Conservation (phyloP, 495 filamentous ascomycete species). For the Penicillium subrubescens region DNA sequence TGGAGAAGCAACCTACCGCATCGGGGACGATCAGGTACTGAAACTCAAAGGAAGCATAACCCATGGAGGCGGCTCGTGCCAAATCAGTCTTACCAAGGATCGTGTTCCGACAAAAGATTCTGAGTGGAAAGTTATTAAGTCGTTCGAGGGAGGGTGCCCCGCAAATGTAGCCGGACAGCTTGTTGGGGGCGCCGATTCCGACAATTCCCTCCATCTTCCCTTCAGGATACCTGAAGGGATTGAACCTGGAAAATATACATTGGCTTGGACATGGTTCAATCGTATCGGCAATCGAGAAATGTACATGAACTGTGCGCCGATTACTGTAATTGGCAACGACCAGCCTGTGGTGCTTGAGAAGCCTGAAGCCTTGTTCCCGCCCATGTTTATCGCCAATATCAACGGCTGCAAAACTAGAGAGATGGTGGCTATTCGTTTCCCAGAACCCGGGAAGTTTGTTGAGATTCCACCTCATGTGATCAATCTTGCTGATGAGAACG, state of each 20-base stretch:
- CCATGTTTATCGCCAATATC: constrained; percentile 79
- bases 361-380: constrained; percentile 56
- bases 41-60: constrained; percentile 51
- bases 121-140: constrained; percentile 75
- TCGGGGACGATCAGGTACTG: constrained; percentile 28
- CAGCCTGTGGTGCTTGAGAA: constrained; percentile 27
- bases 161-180: constrained; percentile 43
- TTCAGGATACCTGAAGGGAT: constrained; percentile 47
- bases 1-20: constrained; percentile 24
- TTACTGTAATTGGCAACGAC: constrained; percentile 52
- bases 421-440: constrained; percentile 59
- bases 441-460: constrained; percentile 68
- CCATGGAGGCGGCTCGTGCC: too few species aligned
- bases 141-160: constrained; percentile 73
- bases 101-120: constrained; percentile 50
- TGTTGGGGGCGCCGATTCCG: constrained; percentile 11
- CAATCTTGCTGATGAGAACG: constrained; percentile 22
- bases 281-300: constrained; percentile 79
- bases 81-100: constrained; percentile 77
- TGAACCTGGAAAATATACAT: constrained; percentile 53
- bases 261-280: constrained; percentile 92
- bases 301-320: too few species aligned
- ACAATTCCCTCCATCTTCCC: constrained; percentile 29
- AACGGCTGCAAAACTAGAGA: constrained; percentile 58
- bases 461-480: constrained; percentile 19